Evolutionary conservation across 305 asterid genomes (phyloP).

Genomic region (Fraxinus paxiana): DNA sequence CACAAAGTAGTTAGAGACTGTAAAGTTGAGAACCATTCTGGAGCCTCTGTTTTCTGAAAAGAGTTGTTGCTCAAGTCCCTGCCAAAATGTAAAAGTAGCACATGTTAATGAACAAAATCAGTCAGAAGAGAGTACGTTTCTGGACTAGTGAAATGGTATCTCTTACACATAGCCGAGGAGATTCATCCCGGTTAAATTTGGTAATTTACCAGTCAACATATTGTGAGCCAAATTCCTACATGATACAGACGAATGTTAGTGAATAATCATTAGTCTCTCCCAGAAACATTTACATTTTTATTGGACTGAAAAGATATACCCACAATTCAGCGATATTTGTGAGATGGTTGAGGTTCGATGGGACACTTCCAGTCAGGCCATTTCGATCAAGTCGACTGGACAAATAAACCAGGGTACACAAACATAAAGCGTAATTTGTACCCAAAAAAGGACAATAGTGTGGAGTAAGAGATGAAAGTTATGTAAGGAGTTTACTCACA

Average conservation of each 20-base stretch:
- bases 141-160: neutral
- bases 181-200: conserved; percentile 72
- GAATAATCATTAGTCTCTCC: neutral
- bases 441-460: conserved; percentile 1
- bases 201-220: conserved; percentile 61
- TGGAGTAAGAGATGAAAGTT: conserved; percentile 12
- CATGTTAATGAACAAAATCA: neutral
- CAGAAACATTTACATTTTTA: neutral
- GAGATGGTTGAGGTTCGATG: conserved; percentile 70
- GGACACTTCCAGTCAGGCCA: conserved; percentile 51
- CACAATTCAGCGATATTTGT: conserved; percentile 68
- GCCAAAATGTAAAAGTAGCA: conserved; percentile 17
- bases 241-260: neutral
- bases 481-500: conserved; percentile 55
- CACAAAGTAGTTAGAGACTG: conserved; percentile 80
- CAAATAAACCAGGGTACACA: neutral
- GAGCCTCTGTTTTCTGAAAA: conserved; percentile 52
- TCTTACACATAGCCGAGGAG: conserved; percentile 80
- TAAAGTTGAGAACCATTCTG: conserved; percentile 73
- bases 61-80: conserved; percentile 96
- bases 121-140: neutral
- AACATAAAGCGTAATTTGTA: neutral
- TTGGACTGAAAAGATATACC: conserved; percentile 29
- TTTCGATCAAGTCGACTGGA: conserved; percentile 90
- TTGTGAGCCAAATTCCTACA: conserved; percentile 82